phyloP scores from a whole-genome alignment of 495 filamentous ascomycete genomes.

The Penicillium turbatum region DNA sequence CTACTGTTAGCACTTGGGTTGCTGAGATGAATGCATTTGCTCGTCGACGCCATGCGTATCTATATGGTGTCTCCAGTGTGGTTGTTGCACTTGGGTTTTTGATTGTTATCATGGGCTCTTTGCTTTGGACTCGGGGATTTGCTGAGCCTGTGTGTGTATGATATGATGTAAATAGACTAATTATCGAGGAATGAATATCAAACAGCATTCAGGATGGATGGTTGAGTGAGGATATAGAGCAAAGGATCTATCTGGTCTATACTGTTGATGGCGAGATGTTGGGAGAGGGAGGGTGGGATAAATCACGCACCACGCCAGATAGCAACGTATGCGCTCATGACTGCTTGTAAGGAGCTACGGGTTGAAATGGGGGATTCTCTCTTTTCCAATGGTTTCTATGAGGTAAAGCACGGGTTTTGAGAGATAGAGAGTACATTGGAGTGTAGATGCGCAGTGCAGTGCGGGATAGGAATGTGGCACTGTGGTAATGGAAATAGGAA shows the following conservation, averaged over 20 bases:
- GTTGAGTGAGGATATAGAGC: no score
- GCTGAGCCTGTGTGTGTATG: constrained; percentile 42
- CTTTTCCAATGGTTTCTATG: background rate
- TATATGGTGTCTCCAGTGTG: constrained; percentile 70
- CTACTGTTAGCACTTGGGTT: constrained; percentile 93
- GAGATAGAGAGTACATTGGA: background rate
- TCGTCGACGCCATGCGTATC: constrained; percentile 60
- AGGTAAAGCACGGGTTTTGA: background rate
- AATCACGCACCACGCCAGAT: constrained; percentile 34
- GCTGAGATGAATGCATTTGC: constrained; percentile 67
- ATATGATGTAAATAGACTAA: background rate
- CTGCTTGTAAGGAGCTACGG: constrained; percentile 29
- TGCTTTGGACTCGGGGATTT: constrained; percentile 72
- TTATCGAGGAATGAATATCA: background rate
- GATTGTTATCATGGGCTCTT: constrained; percentile 73
- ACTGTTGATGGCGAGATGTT: background rate
- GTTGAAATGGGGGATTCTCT: background rate
- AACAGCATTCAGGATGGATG: no score
- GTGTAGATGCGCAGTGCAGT: background rate
- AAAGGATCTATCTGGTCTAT: no score
- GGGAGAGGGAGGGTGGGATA: background rate
- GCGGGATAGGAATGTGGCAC: background rate
- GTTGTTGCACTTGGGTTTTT: constrained; percentile 57
- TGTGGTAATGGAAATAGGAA: background rate
- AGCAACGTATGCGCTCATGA: constrained; percentile 35